Percentiles rank a stretch among this genome's conserved stretches.
Evolutionary conservation across 306 rosid species (phyloP).

Genomic region (Argentina anserina): DNA sequence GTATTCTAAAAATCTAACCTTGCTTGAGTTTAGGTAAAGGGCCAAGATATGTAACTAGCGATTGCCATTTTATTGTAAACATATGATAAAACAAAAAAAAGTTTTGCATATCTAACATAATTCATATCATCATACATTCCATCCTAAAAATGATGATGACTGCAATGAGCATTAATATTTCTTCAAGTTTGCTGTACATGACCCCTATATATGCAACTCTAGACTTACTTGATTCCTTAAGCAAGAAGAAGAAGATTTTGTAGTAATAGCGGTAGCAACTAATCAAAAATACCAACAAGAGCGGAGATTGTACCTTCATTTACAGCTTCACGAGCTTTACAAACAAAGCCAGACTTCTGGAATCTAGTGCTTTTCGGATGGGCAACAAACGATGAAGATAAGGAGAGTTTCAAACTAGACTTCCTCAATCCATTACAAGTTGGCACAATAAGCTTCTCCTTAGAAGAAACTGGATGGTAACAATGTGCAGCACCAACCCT

Average conservation of each 20-base stretch:
- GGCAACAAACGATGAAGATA: conserved; percentile 29
- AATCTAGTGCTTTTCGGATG: conserved; percentile 14
- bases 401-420: conserved; percentile 24
- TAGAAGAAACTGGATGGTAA: conserved; percentile 48
- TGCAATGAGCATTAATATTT: neutral
- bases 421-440: conserved; percentile 39
- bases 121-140: neutral
- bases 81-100: neutral
- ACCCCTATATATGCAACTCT: neutral
- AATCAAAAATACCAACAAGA: neutral
- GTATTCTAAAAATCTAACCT: neutral
- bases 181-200: neutral
- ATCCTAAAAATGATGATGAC: neutral
- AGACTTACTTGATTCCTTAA: neutral
- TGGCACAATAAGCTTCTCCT: conserved; percentile 38
- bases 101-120: neutral
- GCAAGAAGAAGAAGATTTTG: neutral
- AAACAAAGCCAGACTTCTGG: conserved; percentile 50
- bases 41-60: neutral
- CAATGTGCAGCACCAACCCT: conserved; percentile 47
- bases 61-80: neutral
- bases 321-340: conserved; percentile 73
- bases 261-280: neutral
- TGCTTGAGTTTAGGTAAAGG: neutral
- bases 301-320: conserved; percentile 41